A percentile compares a stretch with the other conserved stretches of the same genome.
Evolutionary conservation across 148 eudicot species (phyloP).

Genomic region (Cornus kousa): DNA sequence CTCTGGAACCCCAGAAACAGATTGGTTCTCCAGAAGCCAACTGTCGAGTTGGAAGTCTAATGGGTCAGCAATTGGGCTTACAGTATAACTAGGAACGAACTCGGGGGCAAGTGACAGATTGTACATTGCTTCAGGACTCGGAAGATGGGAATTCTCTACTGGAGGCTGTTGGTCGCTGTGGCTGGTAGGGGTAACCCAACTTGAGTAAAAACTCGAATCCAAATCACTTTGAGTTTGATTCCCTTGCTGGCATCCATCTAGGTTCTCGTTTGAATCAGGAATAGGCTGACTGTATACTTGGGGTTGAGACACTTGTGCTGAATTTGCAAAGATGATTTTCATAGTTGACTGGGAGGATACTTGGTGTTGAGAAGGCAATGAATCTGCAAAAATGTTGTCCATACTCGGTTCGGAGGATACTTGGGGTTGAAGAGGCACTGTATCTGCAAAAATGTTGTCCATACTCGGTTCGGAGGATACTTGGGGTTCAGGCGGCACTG

Average conservation of each 20-base stretch:
- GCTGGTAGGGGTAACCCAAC: constrained; percentile 6
- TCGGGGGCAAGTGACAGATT: constrained; percentile 13
- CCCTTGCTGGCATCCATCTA: constrained; percentile 20
- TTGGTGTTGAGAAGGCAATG: no score
- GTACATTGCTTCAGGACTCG: constrained; percentile 18
- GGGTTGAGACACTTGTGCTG: no score
- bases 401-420: no score
- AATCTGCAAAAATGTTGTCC: no score
- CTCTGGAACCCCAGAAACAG: background rate
- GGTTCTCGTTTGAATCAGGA: constrained; percentile 22
- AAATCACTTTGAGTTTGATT: constrained; percentile 21
- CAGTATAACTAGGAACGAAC: constrained; percentile 16
- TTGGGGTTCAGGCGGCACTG: no score
- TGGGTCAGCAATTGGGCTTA: constrained; percentile 14
- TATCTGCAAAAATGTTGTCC: no score
- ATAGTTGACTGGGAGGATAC: no score
- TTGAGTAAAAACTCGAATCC: constrained; percentile 11
- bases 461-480: no score
- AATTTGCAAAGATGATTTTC: no score
- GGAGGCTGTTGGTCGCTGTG: constrained; percentile 25
- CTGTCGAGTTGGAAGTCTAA: constrained; percentile 19
- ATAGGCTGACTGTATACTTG: constrained; percentile 21
- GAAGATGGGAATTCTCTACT: constrained; percentile 18
- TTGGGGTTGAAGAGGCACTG: no score
- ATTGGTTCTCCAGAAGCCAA: background rate